Evolutionary conservation across 495 filamentous ascomycete species (phyloP).

Genomic region (Aspergillus coremiiformis): DNA sequence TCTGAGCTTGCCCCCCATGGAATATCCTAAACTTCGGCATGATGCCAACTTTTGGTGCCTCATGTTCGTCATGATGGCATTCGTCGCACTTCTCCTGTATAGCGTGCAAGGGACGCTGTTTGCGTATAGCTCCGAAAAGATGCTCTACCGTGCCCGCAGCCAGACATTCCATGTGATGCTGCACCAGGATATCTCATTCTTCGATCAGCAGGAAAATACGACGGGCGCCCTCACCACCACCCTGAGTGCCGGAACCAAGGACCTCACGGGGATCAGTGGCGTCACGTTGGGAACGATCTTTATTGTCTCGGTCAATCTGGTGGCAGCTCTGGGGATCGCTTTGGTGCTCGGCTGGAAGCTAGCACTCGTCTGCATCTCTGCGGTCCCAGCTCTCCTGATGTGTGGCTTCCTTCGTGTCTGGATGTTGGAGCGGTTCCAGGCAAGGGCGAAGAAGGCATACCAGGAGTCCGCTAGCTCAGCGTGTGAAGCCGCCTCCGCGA

Average conservation of each 20-base stretch:
- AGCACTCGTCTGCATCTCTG: conserved; percentile 70
- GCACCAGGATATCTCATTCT: conserved; percentile 83
- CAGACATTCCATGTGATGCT: conserved; percentile 77
- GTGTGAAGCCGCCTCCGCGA: conserved; percentile 83
- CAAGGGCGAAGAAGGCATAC: conserved; percentile 61
- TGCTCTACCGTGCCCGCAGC: conserved; percentile 74
- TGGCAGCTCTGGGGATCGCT: conserved; percentile 57
- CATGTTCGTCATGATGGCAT: conserved; percentile 89
- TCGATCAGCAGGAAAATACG: conserved; percentile 74
- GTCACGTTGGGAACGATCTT: conserved; percentile 75
- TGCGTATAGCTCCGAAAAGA: conserved; percentile 71
- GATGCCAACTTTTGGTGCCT: conserved; percentile 81
- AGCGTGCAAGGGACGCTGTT: conserved; percentile 63
- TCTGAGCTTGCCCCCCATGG: conserved; percentile 43
- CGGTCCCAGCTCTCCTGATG: conserved; percentile 65
- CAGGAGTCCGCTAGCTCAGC: conserved; percentile 70
- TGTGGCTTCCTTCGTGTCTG: conserved; percentile 84
- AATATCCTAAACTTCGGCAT: conserved; percentile 47
- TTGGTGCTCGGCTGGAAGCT: conserved; percentile 82
- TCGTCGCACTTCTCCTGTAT: conserved; percentile 65
- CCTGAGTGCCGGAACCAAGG: conserved; percentile 73
- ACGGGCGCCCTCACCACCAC: conserved; percentile 76
- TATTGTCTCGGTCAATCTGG: conserved; percentile 63
- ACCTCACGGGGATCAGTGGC: conserved; percentile 74
- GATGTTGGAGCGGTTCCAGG: conserved; percentile 68